phyloP scores from a whole-genome alignment of 2,329 filamentous ascomycete species.

The Cadophora luteo-olivacea region DNA sequence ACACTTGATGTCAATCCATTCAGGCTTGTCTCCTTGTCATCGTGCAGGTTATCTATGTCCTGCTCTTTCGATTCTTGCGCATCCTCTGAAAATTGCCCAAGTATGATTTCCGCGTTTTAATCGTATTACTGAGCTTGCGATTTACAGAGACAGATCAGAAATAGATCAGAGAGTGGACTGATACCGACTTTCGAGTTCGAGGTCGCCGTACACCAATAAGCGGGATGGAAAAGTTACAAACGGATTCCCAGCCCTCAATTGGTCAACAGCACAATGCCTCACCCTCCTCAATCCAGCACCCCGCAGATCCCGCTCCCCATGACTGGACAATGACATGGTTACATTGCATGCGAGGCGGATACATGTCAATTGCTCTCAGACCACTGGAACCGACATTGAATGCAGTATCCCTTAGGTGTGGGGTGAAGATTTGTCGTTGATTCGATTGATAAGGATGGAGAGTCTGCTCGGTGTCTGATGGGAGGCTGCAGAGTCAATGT shows the following conservation, averaged over 20 bases:
- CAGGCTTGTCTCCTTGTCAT: conserved; percentile 42
- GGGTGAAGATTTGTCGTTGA: neutral
- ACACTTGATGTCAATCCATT: neutral
- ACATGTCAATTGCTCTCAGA: neutral
- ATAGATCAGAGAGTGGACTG: conserved; percentile 30
- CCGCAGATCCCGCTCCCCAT: neutral
- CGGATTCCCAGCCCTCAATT: neutral
- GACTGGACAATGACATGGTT: conserved; percentile 6
- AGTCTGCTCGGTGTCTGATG: neutral
- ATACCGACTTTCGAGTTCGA: neutral
- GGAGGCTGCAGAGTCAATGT: neutral
- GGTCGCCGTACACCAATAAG: neutral
- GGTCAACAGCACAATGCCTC: conserved; percentile 8
- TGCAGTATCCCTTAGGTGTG: neutral
- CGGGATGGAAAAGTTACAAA: neutral
- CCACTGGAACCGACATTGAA: neutral
- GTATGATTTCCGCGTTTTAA: neutral
- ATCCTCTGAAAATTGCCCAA: neutral
- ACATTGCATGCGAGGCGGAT: conserved; percentile 5
- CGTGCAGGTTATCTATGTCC: conserved; percentile 45
- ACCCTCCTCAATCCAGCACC: neutral
- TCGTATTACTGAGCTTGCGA: neutral
- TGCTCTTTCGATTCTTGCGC: neutral
- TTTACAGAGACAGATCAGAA: neutral
- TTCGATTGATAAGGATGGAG: neutral